Evolutionary conservation across 1,284 basidiomycete species (phyloP).

Genomic region (Vanrija sp.): DNA sequence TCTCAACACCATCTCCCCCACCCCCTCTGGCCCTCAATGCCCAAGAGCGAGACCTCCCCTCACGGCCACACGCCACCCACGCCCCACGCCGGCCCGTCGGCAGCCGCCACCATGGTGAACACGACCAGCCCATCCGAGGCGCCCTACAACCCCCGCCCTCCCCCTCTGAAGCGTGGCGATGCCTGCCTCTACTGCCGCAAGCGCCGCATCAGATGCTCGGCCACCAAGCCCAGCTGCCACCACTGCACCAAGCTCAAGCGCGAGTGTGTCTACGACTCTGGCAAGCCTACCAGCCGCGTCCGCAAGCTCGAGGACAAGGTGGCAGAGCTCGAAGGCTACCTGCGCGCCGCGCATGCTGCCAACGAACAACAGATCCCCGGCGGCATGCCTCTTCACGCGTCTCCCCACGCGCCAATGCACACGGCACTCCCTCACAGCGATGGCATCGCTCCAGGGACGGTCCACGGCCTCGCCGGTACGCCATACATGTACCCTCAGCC

Average conservation of each 20-base stretch:
- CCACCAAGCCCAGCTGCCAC: conserved; percentile 36
- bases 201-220: conserved; percentile 40
- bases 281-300: conserved; percentile 40
- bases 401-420: not conserved
- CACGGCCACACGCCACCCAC: no score
- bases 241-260: conserved; percentile 36
- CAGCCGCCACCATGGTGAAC: no score
- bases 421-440: not conserved
- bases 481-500: not conserved
- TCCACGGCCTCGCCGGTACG: not conserved
- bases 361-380: not conserved
- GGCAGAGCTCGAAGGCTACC: conserved; percentile 31
- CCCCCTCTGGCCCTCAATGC: no score
- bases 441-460: not conserved
- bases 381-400: not conserved
- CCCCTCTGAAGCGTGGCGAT: conserved; percentile 39
- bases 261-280: conserved; percentile 41
- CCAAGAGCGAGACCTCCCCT: no score
- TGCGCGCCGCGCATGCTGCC: not conserved
- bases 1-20: no score
- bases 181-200: conserved; percentile 46
- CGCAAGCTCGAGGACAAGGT: conserved; percentile 44
- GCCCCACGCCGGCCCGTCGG: no score
- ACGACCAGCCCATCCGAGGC: no score
- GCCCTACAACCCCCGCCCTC: not conserved